Percentiles rank a stretch among this genome's conserved stretches.
phyloP scores from a whole-genome alignment of 2,329 filamentous ascomycete species.

The Cladosporium oxysporum region DNA sequence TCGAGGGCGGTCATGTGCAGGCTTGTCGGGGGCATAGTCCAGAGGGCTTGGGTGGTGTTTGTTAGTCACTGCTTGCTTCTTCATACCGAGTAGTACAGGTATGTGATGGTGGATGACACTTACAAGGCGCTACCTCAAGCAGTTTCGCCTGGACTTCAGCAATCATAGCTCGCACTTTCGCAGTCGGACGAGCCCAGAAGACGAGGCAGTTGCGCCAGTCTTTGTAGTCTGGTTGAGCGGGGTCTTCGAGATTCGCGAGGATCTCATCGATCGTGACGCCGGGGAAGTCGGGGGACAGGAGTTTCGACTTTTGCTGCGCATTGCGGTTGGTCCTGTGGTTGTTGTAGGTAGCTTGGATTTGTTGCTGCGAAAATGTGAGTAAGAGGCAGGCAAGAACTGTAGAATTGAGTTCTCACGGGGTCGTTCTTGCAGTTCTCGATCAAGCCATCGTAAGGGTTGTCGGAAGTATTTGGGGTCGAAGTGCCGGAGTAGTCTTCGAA shows the following conservation, averaged over 20 bases:
- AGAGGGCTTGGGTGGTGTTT: slow-evolving; percentile 60
- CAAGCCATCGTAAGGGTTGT: slow-evolving; percentile 76
- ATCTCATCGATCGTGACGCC: slow-evolving; percentile 76
- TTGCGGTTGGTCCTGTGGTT: slow-evolving; percentile 76
- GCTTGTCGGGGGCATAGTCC: slow-evolving; percentile 77
- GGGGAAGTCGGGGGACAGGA: slow-evolving; percentile 67
- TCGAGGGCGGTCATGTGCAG: slow-evolving; percentile 88
- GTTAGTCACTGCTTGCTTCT: neutral
- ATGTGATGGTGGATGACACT: slow-evolving; percentile 36
- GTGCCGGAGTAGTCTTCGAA: slow-evolving; percentile 39
- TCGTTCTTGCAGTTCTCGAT: slow-evolving; percentile 68
- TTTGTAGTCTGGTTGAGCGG: slow-evolving; percentile 63
- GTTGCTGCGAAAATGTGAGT: slow-evolving; percentile 46
- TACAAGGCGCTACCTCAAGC: slow-evolving; percentile 70
- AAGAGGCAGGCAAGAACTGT: neutral
- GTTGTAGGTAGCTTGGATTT: slow-evolving; percentile 72
- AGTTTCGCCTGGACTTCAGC: slow-evolving; percentile 64
- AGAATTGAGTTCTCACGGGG: slow-evolving; percentile 54
- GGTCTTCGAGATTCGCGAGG: slow-evolving; percentile 68
- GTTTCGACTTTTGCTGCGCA: slow-evolving; percentile 70
- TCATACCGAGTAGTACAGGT: neutral
- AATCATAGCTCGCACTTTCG: slow-evolving; percentile 68
- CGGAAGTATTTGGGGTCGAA: slow-evolving; percentile 37
- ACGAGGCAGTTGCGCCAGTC: slow-evolving; percentile 82
- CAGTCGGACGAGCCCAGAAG: slow-evolving; percentile 83